Evolutionary conservation across 192 early-diverging fungal species (phyloP), one percentile per base, ranked within the genome.

Genomic region (Coemansia sp.): DNA sequence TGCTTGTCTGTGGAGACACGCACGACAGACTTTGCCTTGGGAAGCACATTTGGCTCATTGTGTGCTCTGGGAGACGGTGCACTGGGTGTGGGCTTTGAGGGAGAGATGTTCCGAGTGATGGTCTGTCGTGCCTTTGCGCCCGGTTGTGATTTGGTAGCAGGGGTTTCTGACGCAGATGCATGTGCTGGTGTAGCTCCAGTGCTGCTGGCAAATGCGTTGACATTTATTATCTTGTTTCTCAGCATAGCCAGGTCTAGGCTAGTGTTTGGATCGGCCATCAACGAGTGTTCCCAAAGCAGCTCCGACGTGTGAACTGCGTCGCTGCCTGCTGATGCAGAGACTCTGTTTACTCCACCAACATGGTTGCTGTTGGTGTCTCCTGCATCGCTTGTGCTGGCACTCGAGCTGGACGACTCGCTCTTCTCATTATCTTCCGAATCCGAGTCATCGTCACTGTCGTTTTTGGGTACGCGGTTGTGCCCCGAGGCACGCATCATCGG

Each of bases 151-250:
- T 59, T 48, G 29, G 40, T 30, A 2, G 52, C 28, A 29, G 31
- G 58, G 34, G 33, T 21, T 26, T 29, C 51, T 29, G 53, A 33
- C 30, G 29, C 16, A 31, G 53, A n/a, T 56, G 28, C 31, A n/a
- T 56, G 49, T 30, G 51, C 57, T 57, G 34, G 33, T 56, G 63
- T 52, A 12, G 40, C 55, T 49, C 60, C 72, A 26, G 29, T 56
- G 37, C 58, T 63, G 13, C 75, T 63, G 13, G 64, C 70, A 64
- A 73, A 73, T 2, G 58, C 70, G 34, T 51, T 48, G 37, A 79
- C 58, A 29, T 72, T 79, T n/a, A 79, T 69, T 23, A 79, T 72
- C 9, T 61, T 65, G 57, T 43, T 55, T 62, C 70, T 68, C 55
- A 79, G 51, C 16, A 66, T 51, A 21, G 35, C 66, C 51, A 77